phyloP scores from a whole-genome alignment of 2,329 filamentous ascomycete genomes.

The Fusarium hainanense region DNA sequence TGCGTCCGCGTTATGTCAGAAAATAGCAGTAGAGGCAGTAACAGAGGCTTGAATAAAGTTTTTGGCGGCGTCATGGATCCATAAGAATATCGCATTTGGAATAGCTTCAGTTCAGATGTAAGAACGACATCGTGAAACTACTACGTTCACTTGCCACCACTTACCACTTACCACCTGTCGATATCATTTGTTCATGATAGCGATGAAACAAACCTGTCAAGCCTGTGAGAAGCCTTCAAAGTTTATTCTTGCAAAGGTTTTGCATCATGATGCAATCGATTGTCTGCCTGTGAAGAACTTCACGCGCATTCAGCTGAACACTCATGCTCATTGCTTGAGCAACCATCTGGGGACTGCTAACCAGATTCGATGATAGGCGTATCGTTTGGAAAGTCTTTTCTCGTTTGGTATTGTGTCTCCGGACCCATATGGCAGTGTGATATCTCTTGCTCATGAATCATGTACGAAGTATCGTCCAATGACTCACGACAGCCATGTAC shows the following conservation, averaged over 20 bases:
- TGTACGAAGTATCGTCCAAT: neutral
- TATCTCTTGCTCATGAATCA: constrained; percentile 26
- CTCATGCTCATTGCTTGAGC: neutral
- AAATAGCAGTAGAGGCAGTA: neutral
- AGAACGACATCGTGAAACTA: neutral
- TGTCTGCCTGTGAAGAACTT: neutral
- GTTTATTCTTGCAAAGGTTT: neutral
- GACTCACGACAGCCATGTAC: constrained; percentile 5
- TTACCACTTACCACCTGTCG: neutral
- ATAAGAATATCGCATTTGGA: neutral
- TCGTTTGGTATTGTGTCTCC: neutral
- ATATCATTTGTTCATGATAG: neutral
- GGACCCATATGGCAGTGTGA: neutral
- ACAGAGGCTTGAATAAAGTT: neutral
- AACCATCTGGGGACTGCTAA: neutral
- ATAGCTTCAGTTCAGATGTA: neutral
- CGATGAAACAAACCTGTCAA: neutral
- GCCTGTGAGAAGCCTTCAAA: neutral
- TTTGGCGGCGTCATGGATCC: neutral
- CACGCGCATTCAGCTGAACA: neutral
- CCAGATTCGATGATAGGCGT: neutral
- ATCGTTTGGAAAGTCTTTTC: neutral
- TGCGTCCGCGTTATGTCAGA: neutral
- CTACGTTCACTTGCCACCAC: neutral
- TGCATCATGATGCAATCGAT: neutral